phyloP scores from a whole-genome alignment of 768 basidiomycete genomes.

The Mrakia frigida region DNA sequence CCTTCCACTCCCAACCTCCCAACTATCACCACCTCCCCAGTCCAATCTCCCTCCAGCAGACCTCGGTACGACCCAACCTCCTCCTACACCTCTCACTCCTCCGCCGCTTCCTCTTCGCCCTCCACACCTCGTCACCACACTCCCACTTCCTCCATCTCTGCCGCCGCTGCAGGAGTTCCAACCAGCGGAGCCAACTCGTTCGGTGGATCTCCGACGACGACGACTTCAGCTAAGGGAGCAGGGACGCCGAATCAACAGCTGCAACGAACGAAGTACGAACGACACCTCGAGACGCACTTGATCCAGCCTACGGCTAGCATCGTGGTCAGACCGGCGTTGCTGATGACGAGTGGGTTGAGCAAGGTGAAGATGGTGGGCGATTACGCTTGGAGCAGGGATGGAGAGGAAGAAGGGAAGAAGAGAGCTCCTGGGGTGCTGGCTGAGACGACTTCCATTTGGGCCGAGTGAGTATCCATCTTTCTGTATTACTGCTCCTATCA shows the following conservation, averaged over 20 bases:
- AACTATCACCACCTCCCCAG: background rate
- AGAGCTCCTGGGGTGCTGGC: constrained; percentile 17
- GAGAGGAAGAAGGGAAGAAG: background rate
- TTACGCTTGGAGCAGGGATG: background rate
- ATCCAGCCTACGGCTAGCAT: constrained; percentile 37
- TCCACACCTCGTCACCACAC: constrained; percentile 1
- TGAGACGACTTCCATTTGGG: constrained; percentile 8
- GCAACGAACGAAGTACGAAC: constrained; percentile 37
- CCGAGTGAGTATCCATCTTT: constrained; percentile 2
- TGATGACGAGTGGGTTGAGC: constrained; percentile 28
- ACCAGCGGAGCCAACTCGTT: constrained; percentile 15
- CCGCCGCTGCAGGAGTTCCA: no score
- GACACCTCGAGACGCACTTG: constrained; percentile 38
- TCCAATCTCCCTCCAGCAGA: background rate
- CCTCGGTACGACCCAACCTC: background rate
- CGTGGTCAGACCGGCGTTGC: constrained; percentile 38
- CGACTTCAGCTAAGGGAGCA: no score
- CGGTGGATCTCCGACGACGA: background rate
- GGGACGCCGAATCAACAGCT: no score
- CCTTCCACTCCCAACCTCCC: background rate
- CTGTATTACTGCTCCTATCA: background rate
- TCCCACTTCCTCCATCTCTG: background rate
- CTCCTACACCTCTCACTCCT: background rate
- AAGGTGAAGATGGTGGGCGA: background rate
- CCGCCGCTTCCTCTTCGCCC: background rate